Conservation (phyloP, 106 monocot species). For the Apostasia ramifera region DNA sequence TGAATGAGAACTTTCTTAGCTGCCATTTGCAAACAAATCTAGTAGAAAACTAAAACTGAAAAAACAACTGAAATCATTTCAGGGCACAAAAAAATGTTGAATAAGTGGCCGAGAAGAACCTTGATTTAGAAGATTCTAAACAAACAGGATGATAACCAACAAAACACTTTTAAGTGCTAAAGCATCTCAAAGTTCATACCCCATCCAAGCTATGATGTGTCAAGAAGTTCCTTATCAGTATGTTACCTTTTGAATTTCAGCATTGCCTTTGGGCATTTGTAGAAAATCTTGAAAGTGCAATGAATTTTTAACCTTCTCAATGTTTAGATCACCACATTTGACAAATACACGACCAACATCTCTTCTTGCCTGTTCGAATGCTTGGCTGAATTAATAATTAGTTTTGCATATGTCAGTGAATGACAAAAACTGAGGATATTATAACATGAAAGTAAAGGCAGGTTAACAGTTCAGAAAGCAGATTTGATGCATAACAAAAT, state of each 20-base stretch:
- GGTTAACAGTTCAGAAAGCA: no score
- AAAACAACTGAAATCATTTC: no score
- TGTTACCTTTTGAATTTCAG: constrained; percentile 23
- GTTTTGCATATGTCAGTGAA: constrained; percentile 15
- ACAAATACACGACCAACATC: constrained; percentile 57
- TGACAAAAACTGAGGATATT: not conserved
- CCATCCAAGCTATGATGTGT: no score
- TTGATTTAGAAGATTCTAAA: no score
- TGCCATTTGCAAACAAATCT: not conserved
- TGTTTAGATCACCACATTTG: constrained; percentile 41
- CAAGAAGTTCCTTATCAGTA: not conserved
- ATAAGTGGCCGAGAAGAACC: no score
- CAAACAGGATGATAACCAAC: not conserved
- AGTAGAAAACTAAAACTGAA: no score
- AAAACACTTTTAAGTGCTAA: no score
- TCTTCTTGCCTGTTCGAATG: constrained; percentile 68
- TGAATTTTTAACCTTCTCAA: constrained; percentile 69
- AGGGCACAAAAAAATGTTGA: no score
- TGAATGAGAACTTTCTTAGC: not conserved
- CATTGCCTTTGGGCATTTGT: constrained; percentile 22
- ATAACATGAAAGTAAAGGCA: not conserved
- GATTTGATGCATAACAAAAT: no score
- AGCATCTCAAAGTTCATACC: no score
- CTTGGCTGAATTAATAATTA: constrained; percentile 52
- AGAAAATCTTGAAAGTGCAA: constrained; percentile 54